Base-by-base conservation (phyloP, 805 yeast genomes). In the Saccharomycopsis sp. region DNA sequence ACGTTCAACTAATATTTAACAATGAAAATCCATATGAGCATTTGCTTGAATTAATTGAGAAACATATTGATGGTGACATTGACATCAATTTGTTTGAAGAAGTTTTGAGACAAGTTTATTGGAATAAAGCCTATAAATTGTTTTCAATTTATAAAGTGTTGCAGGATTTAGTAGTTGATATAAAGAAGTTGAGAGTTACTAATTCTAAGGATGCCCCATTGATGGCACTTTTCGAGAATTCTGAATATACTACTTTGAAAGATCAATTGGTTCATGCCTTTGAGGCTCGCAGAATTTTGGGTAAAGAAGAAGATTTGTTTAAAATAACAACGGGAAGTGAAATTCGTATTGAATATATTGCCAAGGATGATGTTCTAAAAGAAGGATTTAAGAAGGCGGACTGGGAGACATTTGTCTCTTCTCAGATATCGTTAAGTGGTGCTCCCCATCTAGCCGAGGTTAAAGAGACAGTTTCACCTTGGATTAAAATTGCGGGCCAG, bases 31-130 rank as follows among this genome's bases (percentile, higher is more conserved):
- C 38, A 16, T 93, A 93, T 61, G 66, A 71, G 28, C 96, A 90
- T 62, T 74, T 87, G n/a, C 67, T 93, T 47, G 70, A 67, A 2
- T 70, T 93, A 45, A 77, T 94, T 47, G 86, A 78, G 53, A 75
- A 78, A 52, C 68, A 87, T 41, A 82, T 93, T 52, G 93, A 86
- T 53, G 95, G 95, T 23, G 93, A 87, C 29, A 65, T 93, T 40
- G 99, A 93, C 58, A 95, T 86, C 51, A 93, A 83, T 62, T 81
- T 88, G 83, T 94, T 85, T 61, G 99, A 93, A 66, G 98, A 93
- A 63, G 76, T 95, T 14, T 65, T 93, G 48, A 85, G 99, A 51
- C 97, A 90, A 68, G 96, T 94, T 0, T 93, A 85, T 67, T 77
- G 93, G 57, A 93, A 90, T 65, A 82, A 81, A 51, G 98, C 97